Conservation (phyloP, 2,329 filamentous ascomycete species). For the Clonostachys chloroleuca region DNA sequence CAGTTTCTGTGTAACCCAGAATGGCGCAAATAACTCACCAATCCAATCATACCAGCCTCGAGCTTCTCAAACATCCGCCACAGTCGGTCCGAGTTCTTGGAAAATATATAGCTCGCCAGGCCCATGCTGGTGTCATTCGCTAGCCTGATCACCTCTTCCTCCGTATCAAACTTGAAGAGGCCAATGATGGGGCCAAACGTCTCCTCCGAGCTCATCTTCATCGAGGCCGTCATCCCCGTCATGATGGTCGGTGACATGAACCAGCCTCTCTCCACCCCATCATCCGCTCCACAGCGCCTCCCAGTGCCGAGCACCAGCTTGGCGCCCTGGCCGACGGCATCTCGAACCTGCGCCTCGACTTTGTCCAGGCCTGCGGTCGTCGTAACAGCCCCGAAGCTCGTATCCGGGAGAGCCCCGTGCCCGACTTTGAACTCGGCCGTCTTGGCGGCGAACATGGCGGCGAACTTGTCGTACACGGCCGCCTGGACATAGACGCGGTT, state of each 20-base stretch:
- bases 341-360: constrained; percentile 48
- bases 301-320: constrained; percentile 21
- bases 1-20: background rate
- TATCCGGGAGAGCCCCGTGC: constrained; percentile 36
- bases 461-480: constrained; percentile 47
- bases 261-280: constrained; percentile 54
- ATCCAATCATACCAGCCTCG: constrained; percentile 61
- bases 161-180: constrained; percentile 12
- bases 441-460: constrained; percentile 37
- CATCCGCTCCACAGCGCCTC: background rate
- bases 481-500: constrained; percentile 29
- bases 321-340: constrained; percentile 59
- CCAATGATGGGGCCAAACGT: constrained; percentile 9
- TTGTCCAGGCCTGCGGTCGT: constrained; percentile 36
- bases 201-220: constrained; percentile 6
- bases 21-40: constrained; percentile 5
- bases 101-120: constrained; percentile 16
- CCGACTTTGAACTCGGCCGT: constrained; percentile 49
- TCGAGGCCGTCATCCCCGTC: constrained; percentile 30
- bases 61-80: constrained; percentile 38
- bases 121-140: constrained; percentile 24
- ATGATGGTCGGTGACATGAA: constrained; percentile 64
- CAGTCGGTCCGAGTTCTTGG: constrained; percentile 14
- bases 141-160: constrained; percentile 20
- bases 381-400: constrained; percentile 50